Base-by-base conservation (phyloP, 176 grass and related monocot genomes). In the Hordeum vulgare region DNA sequence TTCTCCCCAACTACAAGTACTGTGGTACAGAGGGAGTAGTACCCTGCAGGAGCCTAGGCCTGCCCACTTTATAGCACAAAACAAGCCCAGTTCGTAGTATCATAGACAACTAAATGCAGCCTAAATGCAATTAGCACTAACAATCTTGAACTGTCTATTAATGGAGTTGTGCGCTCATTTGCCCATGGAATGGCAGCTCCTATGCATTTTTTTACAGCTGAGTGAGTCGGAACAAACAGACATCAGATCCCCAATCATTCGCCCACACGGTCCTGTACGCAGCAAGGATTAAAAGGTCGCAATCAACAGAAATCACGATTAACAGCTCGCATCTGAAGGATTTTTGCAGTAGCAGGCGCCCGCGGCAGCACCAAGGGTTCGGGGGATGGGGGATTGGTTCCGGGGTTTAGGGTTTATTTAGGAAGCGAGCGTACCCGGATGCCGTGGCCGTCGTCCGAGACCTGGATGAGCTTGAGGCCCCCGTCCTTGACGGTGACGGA, bases 401-500 rank as follows among this genome's bases (percentile, higher is more conserved):
- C 3, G 24, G 71, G 71, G 77, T 61, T 54, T 77, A 65, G 83
- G 56, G 76, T 80, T 82, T 72, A 78, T 59, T 81, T 57, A 78
- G 20, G 21, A 61, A 6, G 65, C 36, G 26, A 4, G 64, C 36
- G n/a, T 91, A 95, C 96, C 85, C 85, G 76, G 81, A 98, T 93
- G 74, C 92, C 93, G 61, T 95, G 93, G 72, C 96, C 96, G 58
- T 93, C 90, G 71, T 98, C 93, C 42, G 90, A 95, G 72, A 98
- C 95, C 67, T 89, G 87, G 62, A 98, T 92, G 68, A 98, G 95
- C 90, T 98, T 98, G 75, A 98, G 85, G 4, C 95, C 90, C 6
- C 95, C 89, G 66, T 95, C 92, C 89, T 98, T 95, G 62, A 98
- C 85, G 56, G 86, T 79, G 82, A 98, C 83, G 49, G 90, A 93